Percentiles rank a stretch among this genome's conserved stretches.
phyloP scores from a whole-genome alignment of 2,329 filamentous ascomycete species.

The Diatrype stigma region DNA sequence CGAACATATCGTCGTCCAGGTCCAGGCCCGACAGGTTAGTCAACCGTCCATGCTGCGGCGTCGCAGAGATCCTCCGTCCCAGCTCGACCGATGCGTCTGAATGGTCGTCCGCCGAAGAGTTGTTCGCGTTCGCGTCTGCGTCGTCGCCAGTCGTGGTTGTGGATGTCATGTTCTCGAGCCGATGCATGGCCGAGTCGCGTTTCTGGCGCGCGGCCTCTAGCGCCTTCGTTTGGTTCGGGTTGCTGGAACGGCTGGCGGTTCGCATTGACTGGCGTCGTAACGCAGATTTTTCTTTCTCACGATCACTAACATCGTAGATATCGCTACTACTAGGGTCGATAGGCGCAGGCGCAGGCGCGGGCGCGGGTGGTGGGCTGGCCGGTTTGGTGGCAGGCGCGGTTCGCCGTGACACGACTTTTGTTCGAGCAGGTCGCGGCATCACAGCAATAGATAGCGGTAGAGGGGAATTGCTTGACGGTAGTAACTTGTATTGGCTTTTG shows the following conservation, averaged over 20 bases:
- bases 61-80: constrained; percentile 20
- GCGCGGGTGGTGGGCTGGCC: constrained; percentile 9
- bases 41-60: constrained; percentile 21
- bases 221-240: constrained; percentile 14
- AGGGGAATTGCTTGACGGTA: not conserved
- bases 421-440: constrained; percentile 27
- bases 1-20: constrained; percentile 29
- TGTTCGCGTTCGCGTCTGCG: constrained; percentile 9
- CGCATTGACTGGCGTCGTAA: constrained; percentile 20
- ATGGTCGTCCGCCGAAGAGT: constrained; percentile 1
- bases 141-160: constrained; percentile 18
- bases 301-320: constrained; percentile 29
- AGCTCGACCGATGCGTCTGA: constrained; percentile 16
- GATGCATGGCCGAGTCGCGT: constrained; percentile 27
- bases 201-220: constrained; percentile 19
- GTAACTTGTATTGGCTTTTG: no score
- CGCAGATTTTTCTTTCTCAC: constrained; percentile 23
- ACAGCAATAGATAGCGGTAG: not conserved
- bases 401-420: constrained; percentile 17
- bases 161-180: constrained; percentile 28
- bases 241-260: constrained; percentile 8
- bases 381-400: constrained; percentile 20
- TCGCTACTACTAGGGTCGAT: constrained; percentile 22
- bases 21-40: constrained; percentile 27
- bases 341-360: constrained; percentile 5